Base-by-base conservation (phyloP, 768 basidiomycete genomes). In the Pulveroboletus ravenelii region DNA sequence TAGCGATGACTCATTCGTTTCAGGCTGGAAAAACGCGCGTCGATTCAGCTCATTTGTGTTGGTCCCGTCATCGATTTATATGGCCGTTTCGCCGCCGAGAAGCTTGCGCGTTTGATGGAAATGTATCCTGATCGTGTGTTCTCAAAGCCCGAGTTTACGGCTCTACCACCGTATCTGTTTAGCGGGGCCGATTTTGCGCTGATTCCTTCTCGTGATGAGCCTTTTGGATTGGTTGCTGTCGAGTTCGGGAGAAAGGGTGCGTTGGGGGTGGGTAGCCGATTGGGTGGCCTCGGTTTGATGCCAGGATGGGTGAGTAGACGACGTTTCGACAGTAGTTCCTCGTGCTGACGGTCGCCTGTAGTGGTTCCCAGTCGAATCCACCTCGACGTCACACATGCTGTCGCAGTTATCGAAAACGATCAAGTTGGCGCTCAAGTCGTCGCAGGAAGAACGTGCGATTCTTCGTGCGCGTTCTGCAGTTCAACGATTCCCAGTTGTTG, bases 351-450 rank as follows among this genome's bases (percentile, higher is more conserved):
- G 20, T 52, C 7, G 48, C 31, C 34, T 49, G 31, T 29, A 93
- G 91, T 96, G 93, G 93, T 95, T 93, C 78, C 93, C 93, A 43
- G 93, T 96, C 36, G 93, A 95, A 71, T 95, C 92, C 0, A 92
- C 76, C 55, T 86, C 93, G 25, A 93, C 92, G 6, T 85, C 84
- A 34, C 93, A 96, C 72, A 90, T 96, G 91, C 73, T 93, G 62
- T 95, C 93, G 12, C 93, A 96, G 65, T 71, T 95, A 53, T 86
- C 88, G 7, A 95, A 95, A 72, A 95, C 93, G 9, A 86, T 96
- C 74, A 95, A 95, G 67, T 77, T 94, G 73, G 93, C 93, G 6
- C 72, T 96, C 55, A 94, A 88, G 70, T 94, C 93, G 10, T 83
- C 85, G 0, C 81, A 90, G 60, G 87, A 94, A 67, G 93, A 95